These are phyloP conservation scores for Diaporthe helianthi DNA, from an alignment of 2,329 filamentous ascomycete genomes.

Conservation along the genomic window DNA sequence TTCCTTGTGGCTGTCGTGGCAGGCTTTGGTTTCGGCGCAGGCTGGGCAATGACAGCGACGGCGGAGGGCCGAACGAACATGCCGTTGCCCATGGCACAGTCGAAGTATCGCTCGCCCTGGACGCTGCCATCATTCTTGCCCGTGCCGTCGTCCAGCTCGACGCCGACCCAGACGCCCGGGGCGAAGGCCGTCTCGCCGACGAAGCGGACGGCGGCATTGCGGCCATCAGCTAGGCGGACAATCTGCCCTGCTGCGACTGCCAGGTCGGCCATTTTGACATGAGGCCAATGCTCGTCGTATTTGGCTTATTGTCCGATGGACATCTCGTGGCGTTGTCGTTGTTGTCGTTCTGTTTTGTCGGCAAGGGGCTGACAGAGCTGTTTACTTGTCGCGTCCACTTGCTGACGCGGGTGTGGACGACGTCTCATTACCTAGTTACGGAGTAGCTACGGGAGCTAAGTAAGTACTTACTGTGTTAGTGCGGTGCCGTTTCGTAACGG, in stretches of 20 bases:
- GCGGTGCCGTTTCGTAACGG: neutral
- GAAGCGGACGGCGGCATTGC: slow-evolving; percentile 80
- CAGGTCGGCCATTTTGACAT: slow-evolving; percentile 59
- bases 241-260: slow-evolving; percentile 71
- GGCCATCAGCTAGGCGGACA: slow-evolving; percentile 80
- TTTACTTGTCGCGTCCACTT: slow-evolving; percentile 29
- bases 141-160: slow-evolving; percentile 80
- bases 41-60: slow-evolving; percentile 64
- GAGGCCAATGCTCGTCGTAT: neutral
- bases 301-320: slow-evolving; percentile 9
- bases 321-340: slow-evolving; percentile 22
- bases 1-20: slow-evolving; percentile 50
- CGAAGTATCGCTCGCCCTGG: slow-evolving; percentile 86
- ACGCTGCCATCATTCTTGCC: slow-evolving; percentile 97
- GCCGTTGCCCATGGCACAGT: slow-evolving; percentile 76
- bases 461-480: slow-evolving; percentile 27
- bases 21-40: slow-evolving; percentile 50
- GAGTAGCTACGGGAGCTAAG: slow-evolving; percentile 23
- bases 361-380: slow-evolving; percentile 9
- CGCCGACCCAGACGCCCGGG: slow-evolving; percentile 84
- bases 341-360: neutral
- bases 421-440: too few species aligned
- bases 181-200: slow-evolving; percentile 82
- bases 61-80: slow-evolving; percentile 86
- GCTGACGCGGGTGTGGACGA: slow-evolving; percentile 10